Percentiles rank a stretch among this genome's conserved stretches.
phyloP scores from a whole-genome alignment of 352 stramenopile species.

The Thalassiosira mediterranea region DNA sequence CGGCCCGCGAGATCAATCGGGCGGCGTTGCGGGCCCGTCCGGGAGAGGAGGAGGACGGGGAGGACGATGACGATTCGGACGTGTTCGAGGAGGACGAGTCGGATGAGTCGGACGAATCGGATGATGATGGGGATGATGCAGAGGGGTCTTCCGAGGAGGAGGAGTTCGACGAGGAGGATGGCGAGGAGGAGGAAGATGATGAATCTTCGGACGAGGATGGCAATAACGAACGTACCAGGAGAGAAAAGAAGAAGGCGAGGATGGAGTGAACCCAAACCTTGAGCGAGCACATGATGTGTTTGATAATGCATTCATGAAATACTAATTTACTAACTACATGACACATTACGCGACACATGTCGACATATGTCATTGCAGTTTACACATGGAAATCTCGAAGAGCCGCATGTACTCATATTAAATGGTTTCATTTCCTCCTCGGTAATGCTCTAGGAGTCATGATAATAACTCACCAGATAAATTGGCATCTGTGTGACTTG shows the following conservation, averaged over 20 bases:
- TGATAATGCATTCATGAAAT: not conserved
- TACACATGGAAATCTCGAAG: too few species aligned
- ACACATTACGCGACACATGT: too few species aligned
- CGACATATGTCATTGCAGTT: too few species aligned
- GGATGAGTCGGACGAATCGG: constrained; percentile 7
- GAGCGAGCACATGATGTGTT: too few species aligned
- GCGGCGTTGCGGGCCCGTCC: constrained; percentile 12
- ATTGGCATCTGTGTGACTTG: too few species aligned
- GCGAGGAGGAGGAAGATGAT: constrained; percentile 27
- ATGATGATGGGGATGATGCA: constrained; percentile 42
- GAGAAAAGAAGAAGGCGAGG: constrained; percentile 12
- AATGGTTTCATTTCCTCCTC: too few species aligned
- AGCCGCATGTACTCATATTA: too few species aligned
- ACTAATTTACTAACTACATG: too few species aligned
- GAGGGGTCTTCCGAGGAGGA: constrained; percentile 34
- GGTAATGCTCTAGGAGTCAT: too few species aligned
- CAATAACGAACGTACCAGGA: not conserved
- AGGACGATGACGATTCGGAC: constrained; percentile 40
- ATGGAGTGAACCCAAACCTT: constrained; percentile 13
- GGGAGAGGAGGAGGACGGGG: constrained; percentile 30
- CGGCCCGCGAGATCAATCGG: constrained; percentile 29
- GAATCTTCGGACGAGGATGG: constrained; percentile 18
- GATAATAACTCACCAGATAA: too few species aligned
- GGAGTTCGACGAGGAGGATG: constrained; percentile 2
- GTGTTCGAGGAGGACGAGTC: constrained; percentile 32